Evolutionary conservation across 2,329 filamentous ascomycete species (phyloP), one percentile per base, ranked within the genome.

Genomic region (Colletotrichum trifolii): DNA sequence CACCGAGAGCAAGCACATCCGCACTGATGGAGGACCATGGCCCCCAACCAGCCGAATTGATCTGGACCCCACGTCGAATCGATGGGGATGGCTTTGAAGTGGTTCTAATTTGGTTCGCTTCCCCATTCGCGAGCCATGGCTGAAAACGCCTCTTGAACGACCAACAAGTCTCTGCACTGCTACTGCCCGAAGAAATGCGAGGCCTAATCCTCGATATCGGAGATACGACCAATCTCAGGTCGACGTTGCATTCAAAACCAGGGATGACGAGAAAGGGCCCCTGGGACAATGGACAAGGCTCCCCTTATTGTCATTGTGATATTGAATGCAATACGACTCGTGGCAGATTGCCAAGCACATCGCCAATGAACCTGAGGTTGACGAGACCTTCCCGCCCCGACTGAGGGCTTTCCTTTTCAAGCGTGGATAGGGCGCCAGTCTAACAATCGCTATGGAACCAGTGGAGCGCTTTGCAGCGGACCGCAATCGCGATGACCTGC

Each of bases 401-500:
- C n/a, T n/a, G 43, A 9, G 17, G 15, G 42, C 40, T 57, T 33
- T 40, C 38, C 58, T 38, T 56, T 40, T 43, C 46, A 36, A 56
- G 13, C 50, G 47, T 49, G 58, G 62, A 42, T 33, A 40, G 58
- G 52, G 13, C 25, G 43, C 47, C 47, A 33, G 48, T 62, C 47
- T 47, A 58, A 62, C 52, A 46, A n/a, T 50, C 49, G 52, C 43
- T 58, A 56, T 34, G 47, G 36, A 47, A 53, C 58, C 57, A 65
- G 62, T 57, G 58, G 58, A 57, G 40, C 53, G 52, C 52, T 40
- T 36, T 39, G 53, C 43, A 47, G 52, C 52, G 58, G 58, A 45
- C 60, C 53, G 63, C 50, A 59, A 64, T 49, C 60, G 59, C 43
- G 49, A 66, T 66, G 59, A 66, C 54, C 64, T 66, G 64, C 60